Conservation (phyloP, 2,329 filamentous ascomycete genomes). For the Aureobasidium vineae region DNA sequence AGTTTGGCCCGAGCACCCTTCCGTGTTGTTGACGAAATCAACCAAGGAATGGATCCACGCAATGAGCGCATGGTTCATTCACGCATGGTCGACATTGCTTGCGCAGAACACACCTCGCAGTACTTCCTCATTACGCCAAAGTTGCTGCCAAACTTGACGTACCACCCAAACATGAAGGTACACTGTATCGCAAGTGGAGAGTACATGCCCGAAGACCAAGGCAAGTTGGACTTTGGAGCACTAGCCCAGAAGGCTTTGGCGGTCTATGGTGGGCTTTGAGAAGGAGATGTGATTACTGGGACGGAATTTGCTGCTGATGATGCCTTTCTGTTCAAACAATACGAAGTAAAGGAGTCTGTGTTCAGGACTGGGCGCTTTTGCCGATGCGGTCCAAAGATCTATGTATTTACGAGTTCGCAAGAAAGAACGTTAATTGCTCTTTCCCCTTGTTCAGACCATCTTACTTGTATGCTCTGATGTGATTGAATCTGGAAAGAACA, state of each 20-base stretch:
- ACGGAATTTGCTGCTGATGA: not conserved
- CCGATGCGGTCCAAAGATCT: not conserved
- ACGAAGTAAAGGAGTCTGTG: not conserved
- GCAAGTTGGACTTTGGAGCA: slow-evolving; percentile 46
- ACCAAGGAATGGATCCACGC: slow-evolving; percentile 98
- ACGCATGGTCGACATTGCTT: slow-evolving; percentile 97
- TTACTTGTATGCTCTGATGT: not conserved
- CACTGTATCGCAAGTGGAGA: slow-evolving; percentile 93
- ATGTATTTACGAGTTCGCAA: not conserved
- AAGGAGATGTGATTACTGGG: not conserved
- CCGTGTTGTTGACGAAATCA: slow-evolving; percentile 98
- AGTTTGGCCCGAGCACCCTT: slow-evolving; percentile 91
- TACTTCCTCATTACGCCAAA: slow-evolving; percentile 99
- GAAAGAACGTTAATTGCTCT: not conserved
- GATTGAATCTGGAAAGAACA: not conserved
- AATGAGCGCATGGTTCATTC: slow-evolving; percentile 98
- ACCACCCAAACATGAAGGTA: slow-evolving; percentile 87
- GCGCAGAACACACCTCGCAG: slow-evolving; percentile 66
- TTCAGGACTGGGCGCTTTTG: not conserved
- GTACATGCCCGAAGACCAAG: slow-evolving; percentile 47
- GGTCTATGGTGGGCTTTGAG: slow-evolving; percentile 19
- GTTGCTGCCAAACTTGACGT: slow-evolving; percentile 78
- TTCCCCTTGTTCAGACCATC: not conserved
- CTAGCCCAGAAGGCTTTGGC: slow-evolving; percentile 39
- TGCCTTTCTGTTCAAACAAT: not conserved